phyloP scores from a whole-genome alignment of 164 flowering plant genomes.

The Cinnamomum micranthum region DNA sequence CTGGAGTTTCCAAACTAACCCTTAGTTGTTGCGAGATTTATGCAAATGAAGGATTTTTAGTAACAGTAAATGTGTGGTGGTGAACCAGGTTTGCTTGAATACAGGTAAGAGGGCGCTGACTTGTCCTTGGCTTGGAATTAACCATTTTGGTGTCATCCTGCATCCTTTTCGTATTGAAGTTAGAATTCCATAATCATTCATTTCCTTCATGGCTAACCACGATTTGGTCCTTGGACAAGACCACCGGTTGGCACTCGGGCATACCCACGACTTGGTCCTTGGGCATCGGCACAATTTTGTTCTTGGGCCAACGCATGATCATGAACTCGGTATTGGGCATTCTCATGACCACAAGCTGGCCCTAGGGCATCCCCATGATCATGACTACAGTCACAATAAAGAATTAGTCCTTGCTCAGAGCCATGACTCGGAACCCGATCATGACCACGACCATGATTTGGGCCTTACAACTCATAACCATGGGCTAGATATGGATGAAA shows the following conservation, averaged over 20 bases:
- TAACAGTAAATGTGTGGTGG: not conserved
- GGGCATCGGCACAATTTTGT: conserved; percentile 36
- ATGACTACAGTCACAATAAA: not conserved
- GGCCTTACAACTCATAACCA: conserved; percentile 21
- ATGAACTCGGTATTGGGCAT: conserved; percentile 33
- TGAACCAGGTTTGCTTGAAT: not conserved
- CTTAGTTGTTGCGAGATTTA: not conserved
- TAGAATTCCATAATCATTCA: not conserved
- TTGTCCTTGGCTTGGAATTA: not conserved
- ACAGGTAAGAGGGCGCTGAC: not conserved
- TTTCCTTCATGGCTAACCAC: conserved; percentile 6
- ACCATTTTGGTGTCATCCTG: not conserved
- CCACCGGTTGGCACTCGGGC: conserved; percentile 40
- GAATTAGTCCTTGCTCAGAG: conserved; percentile 4
- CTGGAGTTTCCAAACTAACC: not conserved
- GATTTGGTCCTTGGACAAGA: conserved; percentile 36
- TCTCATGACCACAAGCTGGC: conserved; percentile 31
- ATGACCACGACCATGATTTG: conserved; percentile 19
- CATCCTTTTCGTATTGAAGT: not conserved
- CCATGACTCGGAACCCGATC: conserved; percentile 3
- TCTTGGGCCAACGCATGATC: conserved; percentile 39
- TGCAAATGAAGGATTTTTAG: not conserved
- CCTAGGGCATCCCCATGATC: conserved; percentile 26
- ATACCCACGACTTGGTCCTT: conserved; percentile 8
- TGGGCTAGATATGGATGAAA: conserved; percentile 22